A percentile compares a stretch with the other conserved stretches of the same genome.
phyloP scores from a whole-genome alignment of 257 asterid species.

The Jasminum sambac region DNA sequence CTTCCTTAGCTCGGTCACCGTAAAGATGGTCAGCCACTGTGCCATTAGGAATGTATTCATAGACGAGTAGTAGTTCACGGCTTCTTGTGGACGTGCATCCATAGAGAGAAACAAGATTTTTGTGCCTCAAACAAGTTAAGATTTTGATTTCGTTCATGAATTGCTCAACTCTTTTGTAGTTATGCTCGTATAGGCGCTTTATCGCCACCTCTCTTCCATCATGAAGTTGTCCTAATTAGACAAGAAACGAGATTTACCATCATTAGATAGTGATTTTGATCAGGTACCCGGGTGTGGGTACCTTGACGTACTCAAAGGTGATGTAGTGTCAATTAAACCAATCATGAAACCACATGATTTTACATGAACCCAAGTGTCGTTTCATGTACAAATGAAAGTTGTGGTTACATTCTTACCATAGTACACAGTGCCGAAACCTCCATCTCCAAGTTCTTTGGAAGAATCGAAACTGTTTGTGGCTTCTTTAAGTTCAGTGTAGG shows the following conservation, averaged over 20 bases:
- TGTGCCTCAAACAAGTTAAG: constrained; percentile 63
- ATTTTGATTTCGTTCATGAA: constrained; percentile 71
- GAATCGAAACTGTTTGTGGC: constrained; percentile 61
- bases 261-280: not conserved
- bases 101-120: constrained; percentile 63
- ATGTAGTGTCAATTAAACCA: too few species aligned
- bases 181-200: constrained; percentile 75
- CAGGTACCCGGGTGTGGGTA: too few species aligned
- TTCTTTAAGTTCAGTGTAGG: constrained; percentile 56
- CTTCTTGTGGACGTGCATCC: constrained; percentile 77
- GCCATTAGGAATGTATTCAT: constrained; percentile 71
- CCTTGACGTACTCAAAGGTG: too few species aligned
- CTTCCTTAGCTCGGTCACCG: constrained; percentile 41
- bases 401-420: constrained; percentile 44
- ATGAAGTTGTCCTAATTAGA: constrained; percentile 52
- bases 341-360: too few species aligned
- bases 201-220: constrained; percentile 91
- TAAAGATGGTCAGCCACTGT: constrained; percentile 76
- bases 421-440: constrained; percentile 82
- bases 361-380: too few species aligned
- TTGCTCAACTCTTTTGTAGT: constrained; percentile 66
- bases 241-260: not conserved
- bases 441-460: constrained; percentile 69
- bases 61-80: constrained; percentile 78
- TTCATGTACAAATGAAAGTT: too few species aligned